Conservation (phyloP, 768 basidiomycete species). For the Xerocomellus dryophilus region DNA sequence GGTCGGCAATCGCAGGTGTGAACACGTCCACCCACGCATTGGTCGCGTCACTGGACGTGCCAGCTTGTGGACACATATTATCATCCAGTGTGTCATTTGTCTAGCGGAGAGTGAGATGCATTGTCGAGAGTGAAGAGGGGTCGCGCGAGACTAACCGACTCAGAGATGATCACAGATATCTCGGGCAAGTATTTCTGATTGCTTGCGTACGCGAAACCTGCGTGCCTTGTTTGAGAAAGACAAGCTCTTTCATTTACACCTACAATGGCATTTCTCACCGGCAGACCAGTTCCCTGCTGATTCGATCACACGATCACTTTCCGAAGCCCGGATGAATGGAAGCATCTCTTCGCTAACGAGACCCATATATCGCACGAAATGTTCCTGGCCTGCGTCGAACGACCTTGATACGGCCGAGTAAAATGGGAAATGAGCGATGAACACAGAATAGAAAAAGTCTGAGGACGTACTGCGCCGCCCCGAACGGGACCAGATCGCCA, state of each 20-base stretch:
- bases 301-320: constrained; percentile 53
- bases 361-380: constrained; percentile 49
- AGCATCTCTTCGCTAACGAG: constrained; percentile 43
- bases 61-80: constrained; percentile 56
- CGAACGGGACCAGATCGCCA: constrained; percentile 61
- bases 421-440: constrained; percentile 25
- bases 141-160: constrained; percentile 40
- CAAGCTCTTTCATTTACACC: background rate
- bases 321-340: constrained; percentile 51
- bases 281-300: constrained; percentile 66
- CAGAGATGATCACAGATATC: constrained; percentile 54
- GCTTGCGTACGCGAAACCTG: constrained; percentile 49
- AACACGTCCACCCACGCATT: constrained; percentile 51
- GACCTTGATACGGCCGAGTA: constrained; percentile 32
- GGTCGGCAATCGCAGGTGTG: constrained; percentile 48
- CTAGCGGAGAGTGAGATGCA: constrained; percentile 21
- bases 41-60: constrained; percentile 41
- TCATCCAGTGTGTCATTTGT: constrained; percentile 66
- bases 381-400: constrained; percentile 46
- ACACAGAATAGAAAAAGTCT: constrained; percentile 39
- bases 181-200: constrained; percentile 40
- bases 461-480: constrained; percentile 58
- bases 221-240: background rate
- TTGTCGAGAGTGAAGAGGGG: background rate
- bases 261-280: constrained; percentile 39